These are phyloP conservation scores for Vigna angularis DNA, from an alignment of 306 rosid genomes.

Conservation along the genomic window DNA sequence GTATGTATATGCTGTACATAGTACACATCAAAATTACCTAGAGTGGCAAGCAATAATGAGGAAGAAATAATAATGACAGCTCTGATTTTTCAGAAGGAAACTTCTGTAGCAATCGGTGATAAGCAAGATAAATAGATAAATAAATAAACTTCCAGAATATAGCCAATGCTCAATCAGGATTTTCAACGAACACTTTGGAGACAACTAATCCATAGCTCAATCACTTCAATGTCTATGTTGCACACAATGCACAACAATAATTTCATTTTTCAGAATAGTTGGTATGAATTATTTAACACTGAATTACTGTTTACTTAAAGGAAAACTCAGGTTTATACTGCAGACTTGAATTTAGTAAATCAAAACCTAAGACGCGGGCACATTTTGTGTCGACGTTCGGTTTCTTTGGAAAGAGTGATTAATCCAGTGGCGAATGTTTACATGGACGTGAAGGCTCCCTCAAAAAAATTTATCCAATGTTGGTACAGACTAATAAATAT, in stretches of 20 bases:
- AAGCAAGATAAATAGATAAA: background rate
- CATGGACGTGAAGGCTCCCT: no score
- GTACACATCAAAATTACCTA: constrained; percentile 33
- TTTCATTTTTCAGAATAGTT: background rate
- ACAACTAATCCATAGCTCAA: background rate
- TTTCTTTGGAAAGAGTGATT: no score
- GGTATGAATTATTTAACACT: background rate
- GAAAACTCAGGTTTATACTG: background rate
- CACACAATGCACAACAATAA: background rate
- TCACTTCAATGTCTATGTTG: background rate
- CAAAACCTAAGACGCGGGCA: background rate
- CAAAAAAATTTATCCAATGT: no score
- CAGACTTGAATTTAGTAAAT: background rate
- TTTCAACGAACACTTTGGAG: constrained; percentile 49
- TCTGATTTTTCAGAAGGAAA: constrained; percentile 21
- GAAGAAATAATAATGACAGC: constrained; percentile 26
- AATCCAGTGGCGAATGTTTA: no score
- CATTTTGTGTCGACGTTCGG: background rate
- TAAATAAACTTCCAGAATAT: background rate
- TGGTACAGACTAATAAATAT: no score
- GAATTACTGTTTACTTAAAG: background rate
- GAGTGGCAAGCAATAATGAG: constrained; percentile 23
- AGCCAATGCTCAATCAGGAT: constrained; percentile 33
- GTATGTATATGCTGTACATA: constrained; percentile 48
- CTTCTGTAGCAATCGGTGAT: background rate